Base-by-base conservation (phyloP, 495 filamentous ascomycete genomes). In the Penicillium argentinense region DNA sequence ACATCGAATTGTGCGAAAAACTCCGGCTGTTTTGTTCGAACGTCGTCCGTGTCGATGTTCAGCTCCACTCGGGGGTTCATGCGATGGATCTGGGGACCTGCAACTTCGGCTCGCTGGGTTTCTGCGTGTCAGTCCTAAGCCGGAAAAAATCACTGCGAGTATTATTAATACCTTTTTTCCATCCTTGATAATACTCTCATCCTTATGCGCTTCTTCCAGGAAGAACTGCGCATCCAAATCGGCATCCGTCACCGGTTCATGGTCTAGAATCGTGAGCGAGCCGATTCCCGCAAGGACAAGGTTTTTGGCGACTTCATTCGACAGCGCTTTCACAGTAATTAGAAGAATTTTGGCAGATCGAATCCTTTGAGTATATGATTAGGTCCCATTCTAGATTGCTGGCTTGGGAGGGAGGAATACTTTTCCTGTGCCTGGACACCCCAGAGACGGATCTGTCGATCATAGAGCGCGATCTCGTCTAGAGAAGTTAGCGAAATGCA, bases 381-480 rank as follows among this genome's bases (percentile, higher is more conserved):
- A 14, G 9, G 25, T 12, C 18, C 27, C 14, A 21, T 18, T 21
- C 25, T 22, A 9, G 2, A 13, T 11, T 42, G 16, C 21, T 6
- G 18, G 14, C 9, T 1, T 18, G 5, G 6, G 21, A 39, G 19
- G 16, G 13, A 25, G 8, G 49, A 70, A 63, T 60, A 87, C 84
- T 81, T 81, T 53, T 86, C 86, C 65, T 98, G 93, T 5, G 95
- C 93, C 61, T 95, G 81, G 47, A 97, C 86, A 39, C 93, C 93
- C 93, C 93, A 98, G 22, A 98, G 82, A n/a, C 93, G 88, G 59
- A 97, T 96, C 66, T 98, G 93, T 16, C 93, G 86, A 67, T 98
- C 93, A 68, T 98, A 98, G 17, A 98, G 81, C 27, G 95, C 95
- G 59, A 97, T 96, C 60, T 98, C 93, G 71, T 96, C 93, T 95